Evolutionary conservation across 768 basidiomycete species (phyloP).

Genomic region (Sporobolomyces pararoseus): DNA sequence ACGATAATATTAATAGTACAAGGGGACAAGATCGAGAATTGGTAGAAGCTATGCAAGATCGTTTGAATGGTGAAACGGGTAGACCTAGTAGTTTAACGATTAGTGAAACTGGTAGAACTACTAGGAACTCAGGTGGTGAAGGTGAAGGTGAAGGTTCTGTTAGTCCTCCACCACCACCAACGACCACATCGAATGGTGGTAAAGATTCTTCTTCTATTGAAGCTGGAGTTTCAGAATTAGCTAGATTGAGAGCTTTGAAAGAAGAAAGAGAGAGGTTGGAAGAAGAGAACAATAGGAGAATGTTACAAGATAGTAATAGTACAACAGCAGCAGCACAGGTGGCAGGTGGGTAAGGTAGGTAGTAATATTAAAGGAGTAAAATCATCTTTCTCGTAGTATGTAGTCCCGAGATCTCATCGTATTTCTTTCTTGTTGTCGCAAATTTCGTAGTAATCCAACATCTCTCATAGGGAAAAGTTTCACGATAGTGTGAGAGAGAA

Average conservation of each 20-base stretch:
- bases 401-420: too few species aligned
- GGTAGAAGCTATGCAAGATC: slow-evolving; percentile 21
- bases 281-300: slow-evolving; percentile 5
- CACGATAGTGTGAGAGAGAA: too few species aligned
- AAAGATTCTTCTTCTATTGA: slow-evolving; percentile 21
- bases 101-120: slow-evolving; percentile 11
- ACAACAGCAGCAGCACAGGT: background rate
- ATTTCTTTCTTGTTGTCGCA: too few species aligned
- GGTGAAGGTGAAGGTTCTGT: background rate
- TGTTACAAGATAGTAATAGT: background rate
- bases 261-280: slow-evolving; percentile 22
- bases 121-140: background rate
- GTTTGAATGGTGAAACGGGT: background rate
- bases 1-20: background rate
- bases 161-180: background rate
- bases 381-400: too few species aligned
- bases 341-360: too few species aligned
- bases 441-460: too few species aligned
- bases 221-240: slow-evolving; percentile 34
- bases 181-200: background rate
- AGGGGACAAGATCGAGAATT: slow-evolving; percentile 1
- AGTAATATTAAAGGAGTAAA: too few species aligned
- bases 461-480: too few species aligned
- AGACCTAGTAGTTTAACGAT: background rate
- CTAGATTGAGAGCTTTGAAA: slow-evolving; percentile 25